A percentile compares a stretch with the other conserved stretches of the same genome.
Evolutionary conservation across 257 asterid genomes (phyloP).

Genomic region (Nemophila menziesii): DNA sequence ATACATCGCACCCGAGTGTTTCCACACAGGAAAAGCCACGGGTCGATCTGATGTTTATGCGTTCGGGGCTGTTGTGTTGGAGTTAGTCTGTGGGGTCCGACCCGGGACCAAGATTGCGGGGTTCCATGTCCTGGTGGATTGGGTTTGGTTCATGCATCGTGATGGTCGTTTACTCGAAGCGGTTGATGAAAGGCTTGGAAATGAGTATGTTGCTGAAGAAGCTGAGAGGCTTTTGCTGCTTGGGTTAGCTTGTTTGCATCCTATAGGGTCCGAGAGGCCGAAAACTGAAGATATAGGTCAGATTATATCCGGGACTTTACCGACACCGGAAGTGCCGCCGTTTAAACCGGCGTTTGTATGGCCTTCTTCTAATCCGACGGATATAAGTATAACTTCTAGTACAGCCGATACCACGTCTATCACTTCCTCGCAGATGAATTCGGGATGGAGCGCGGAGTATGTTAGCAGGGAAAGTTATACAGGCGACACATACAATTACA

Average conservation of each 20-base stretch:
- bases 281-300: slow-evolving; percentile 20
- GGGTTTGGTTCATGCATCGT: slow-evolving; percentile 31
- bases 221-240: slow-evolving; percentile 27
- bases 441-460: slow-evolving; percentile 42
- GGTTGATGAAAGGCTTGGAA: slow-evolving; percentile 16
- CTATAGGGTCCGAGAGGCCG: slow-evolving; percentile 30
- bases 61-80: slow-evolving; percentile 29
- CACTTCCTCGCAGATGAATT: slow-evolving; percentile 29
- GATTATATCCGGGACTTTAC: slow-evolving; percentile 18
- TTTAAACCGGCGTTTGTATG: slow-evolving; percentile 32
- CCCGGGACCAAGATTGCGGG: slow-evolving; percentile 20
- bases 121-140: slow-evolving; percentile 18
- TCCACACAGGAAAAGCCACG: slow-evolving; percentile 29
- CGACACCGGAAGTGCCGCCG: slow-evolving; percentile 27
- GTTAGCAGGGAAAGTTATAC: slow-evolving; percentile 30
- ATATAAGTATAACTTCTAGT: slow-evolving; percentile 12
- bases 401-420: slow-evolving; percentile 10
- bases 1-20: slow-evolving; percentile 31
- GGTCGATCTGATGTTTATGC: slow-evolving; percentile 32
- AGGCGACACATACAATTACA: not conserved
- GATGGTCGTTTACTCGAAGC: slow-evolving; percentile 21
- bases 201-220: slow-evolving; percentile 23
- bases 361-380: slow-evolving; percentile 16
- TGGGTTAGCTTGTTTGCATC: slow-evolving; percentile 43
- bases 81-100: slow-evolving; percentile 18